These are phyloP conservation scores for Rhododendron mucronatum DNA, from an alignment of 148 eudicot species.

Conservation along the genomic window DNA sequence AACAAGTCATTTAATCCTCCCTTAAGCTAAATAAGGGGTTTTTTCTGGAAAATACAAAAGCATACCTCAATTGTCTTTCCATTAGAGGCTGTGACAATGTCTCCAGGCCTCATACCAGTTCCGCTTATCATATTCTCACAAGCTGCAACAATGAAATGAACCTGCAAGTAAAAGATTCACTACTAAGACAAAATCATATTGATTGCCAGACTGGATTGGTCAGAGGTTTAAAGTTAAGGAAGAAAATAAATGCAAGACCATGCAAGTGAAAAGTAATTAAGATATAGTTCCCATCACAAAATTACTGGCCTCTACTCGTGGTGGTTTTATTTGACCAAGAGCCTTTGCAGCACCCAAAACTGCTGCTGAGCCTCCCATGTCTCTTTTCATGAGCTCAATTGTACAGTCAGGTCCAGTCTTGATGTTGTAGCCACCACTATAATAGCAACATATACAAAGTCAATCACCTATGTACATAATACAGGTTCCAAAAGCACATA, in stretches of 20 bases:
- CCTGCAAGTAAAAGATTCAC: slow-evolving; percentile 41
- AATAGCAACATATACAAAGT: slow-evolving; percentile 15
- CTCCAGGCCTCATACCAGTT: slow-evolving; percentile 99
- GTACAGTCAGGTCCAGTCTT: slow-evolving; percentile 92
- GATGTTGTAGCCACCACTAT: slow-evolving; percentile 97
- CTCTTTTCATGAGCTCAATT: slow-evolving; percentile 91
- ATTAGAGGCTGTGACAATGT: slow-evolving; percentile 89
- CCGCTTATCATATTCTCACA: slow-evolving; percentile 99
- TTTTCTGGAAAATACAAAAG: not conserved
- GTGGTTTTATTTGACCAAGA: slow-evolving; percentile 92
- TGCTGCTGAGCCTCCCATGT: slow-evolving; percentile 99
- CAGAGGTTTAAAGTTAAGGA: not conserved
- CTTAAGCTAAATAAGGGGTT: not conserved
- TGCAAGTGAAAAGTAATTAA: not conserved
- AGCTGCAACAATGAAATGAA: slow-evolving; percentile 96
- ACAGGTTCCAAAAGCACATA: slow-evolving; percentile 1
- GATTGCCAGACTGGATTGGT: not conserved
- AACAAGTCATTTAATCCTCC: not conserved
- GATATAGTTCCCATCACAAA: not conserved
- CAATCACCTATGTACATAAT: not conserved
- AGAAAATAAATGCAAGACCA: not conserved
- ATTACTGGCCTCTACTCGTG: slow-evolving; percentile 85
- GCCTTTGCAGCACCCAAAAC: slow-evolving; percentile 99
- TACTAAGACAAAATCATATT: not conserved
- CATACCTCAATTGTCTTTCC: slow-evolving; percentile 99